A percentile compares a stretch with the other conserved stretches of the same genome.
These are phyloP conservation scores for Pyrenopolyporus hunteri DNA, from an alignment of 495 filamentous ascomycete species.

Conservation along the genomic window DNA sequence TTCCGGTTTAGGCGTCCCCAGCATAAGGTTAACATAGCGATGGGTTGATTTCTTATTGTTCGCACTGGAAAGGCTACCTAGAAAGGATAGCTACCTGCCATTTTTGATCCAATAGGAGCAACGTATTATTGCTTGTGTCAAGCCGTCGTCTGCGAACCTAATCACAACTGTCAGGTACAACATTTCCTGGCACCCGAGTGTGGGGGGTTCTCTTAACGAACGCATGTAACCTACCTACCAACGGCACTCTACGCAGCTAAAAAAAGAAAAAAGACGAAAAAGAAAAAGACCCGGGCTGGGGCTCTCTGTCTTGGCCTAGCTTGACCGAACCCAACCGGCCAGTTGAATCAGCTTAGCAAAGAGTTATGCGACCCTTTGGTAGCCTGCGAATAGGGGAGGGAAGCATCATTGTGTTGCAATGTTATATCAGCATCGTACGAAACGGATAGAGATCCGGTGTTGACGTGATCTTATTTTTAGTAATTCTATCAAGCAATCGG, in stretches of 20 bases:
- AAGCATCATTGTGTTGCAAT: conserved; percentile 12
- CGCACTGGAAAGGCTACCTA: not conserved
- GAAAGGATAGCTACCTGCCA: conserved; percentile 21
- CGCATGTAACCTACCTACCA: conserved; percentile 23
- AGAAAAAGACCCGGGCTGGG: not conserved
- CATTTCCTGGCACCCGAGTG: conserved; percentile 14
- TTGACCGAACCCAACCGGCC: conserved; percentile 21
- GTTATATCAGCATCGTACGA: conserved; percentile 10
- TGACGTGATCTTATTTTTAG: conserved; percentile 6
- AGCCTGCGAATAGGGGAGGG: conserved; percentile 4
- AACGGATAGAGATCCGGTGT: conserved; percentile 5
- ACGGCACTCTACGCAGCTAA: conserved; percentile 12
- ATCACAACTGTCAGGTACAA: conserved; percentile 32
- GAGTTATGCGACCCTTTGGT: not conserved
- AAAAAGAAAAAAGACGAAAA: conserved; percentile 23
- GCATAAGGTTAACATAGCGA: too few relatives aligned
- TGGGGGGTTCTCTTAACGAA: conserved; percentile 14
- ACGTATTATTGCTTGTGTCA: conserved; percentile 9
- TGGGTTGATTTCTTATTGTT: not conserved
- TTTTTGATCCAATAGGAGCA: conserved; percentile 9
- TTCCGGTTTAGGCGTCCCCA: too few relatives aligned
- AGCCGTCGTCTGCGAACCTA: conserved; percentile 13
- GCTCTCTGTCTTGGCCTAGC: conserved; percentile 13
- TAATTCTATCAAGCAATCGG: conserved; percentile 4
- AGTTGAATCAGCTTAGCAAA: conserved; percentile 11